Base-by-base conservation (phyloP, 345 rosid species). In the Salix caprea region DNA sequence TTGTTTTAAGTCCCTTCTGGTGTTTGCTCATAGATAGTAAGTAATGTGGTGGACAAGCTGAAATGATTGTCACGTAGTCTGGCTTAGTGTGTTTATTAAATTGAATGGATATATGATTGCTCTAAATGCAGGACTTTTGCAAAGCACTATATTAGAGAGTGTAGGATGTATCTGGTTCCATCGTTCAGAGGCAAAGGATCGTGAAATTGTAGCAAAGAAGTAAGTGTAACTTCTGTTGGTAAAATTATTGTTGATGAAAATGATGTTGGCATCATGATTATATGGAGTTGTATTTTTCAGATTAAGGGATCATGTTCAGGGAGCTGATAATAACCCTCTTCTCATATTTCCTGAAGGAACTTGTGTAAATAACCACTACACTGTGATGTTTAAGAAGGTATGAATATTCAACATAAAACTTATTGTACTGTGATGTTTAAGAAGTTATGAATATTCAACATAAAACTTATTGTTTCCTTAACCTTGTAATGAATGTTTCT, bases 301-400 rank as follows among this genome's bases (percentile, higher is more conserved):
- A 89, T 86, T 94, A 87, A 87, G 97, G 82, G 90, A 94, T 60
- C 98, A 96, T 85, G 90, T 91, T 44, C 96, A 85, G 85, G 97
- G 95, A 69, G 82, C 86, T 80, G 97, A 94, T 84, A 96, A 87
- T 79, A 94, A 94, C 72, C 99, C 99, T 81, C 95, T 96, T 85
- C 97, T 94, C 71, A 92, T 96, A 85, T 96, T 96, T 87, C 99
- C 99, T 23, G 97, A 96, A 81, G 98, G 99, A 50, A 96, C 98
- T 4, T 94, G 99, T 66, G 97, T 96, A 69, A 94, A 94, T 83
- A 96, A 96, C 77, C 93, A 96, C 74, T 96, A 94, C 76, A 91
- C 94, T 7, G 99, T 96, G 65, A 96, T 96, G 99, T 96, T 96
- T 81, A 96, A 96, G 86, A 96, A 96, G 98, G 99, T 94, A 82